Conservation (phyloP, 2,329 filamentous ascomycete genomes). For the Alternaria solani region DNA sequence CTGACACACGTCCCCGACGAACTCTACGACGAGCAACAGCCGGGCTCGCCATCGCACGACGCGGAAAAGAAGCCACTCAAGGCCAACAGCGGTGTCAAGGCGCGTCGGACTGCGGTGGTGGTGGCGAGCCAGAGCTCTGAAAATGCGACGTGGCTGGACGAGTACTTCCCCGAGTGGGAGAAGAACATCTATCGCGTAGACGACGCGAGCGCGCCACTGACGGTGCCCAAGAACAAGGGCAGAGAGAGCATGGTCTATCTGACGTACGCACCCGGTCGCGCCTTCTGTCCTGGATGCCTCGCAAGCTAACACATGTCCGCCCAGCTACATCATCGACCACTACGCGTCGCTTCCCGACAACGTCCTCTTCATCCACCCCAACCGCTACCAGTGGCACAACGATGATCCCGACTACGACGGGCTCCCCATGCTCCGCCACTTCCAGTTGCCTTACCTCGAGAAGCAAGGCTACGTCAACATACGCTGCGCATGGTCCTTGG, state of each 20-base stretch:
- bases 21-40: slow-evolving; percentile 21
- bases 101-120: slow-evolving; percentile 44
- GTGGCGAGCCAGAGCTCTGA: slow-evolving; percentile 51
- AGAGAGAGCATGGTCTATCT: slow-evolving; percentile 61
- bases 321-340: slow-evolving; percentile 53
- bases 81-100: slow-evolving; percentile 19
- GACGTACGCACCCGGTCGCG: slow-evolving; percentile 46
- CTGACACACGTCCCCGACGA: slow-evolving; percentile 25
- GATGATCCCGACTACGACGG: slow-evolving; percentile 63
- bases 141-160: slow-evolving; percentile 52
- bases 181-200: slow-evolving; percentile 56
- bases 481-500: slow-evolving; percentile 61
- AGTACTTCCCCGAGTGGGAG: slow-evolving; percentile 51
- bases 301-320: slow-evolving; percentile 8
- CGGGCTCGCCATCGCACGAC: slow-evolving; percentile 11
- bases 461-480: slow-evolving; percentile 63
- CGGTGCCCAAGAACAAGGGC: slow-evolving; percentile 58
- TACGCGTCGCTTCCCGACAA: slow-evolving; percentile 53
- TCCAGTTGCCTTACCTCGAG: slow-evolving; percentile 59
- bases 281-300: neutral
- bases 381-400: slow-evolving; percentile 60
- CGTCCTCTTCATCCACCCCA: slow-evolving; percentile 53
- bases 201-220: slow-evolving; percentile 47
- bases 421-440: slow-evolving; percentile 57
- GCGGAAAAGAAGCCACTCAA: slow-evolving; percentile 21